Conservation (phyloP, 169 alveolate genomes). For the Plasmodium cynomolgi region DNA sequence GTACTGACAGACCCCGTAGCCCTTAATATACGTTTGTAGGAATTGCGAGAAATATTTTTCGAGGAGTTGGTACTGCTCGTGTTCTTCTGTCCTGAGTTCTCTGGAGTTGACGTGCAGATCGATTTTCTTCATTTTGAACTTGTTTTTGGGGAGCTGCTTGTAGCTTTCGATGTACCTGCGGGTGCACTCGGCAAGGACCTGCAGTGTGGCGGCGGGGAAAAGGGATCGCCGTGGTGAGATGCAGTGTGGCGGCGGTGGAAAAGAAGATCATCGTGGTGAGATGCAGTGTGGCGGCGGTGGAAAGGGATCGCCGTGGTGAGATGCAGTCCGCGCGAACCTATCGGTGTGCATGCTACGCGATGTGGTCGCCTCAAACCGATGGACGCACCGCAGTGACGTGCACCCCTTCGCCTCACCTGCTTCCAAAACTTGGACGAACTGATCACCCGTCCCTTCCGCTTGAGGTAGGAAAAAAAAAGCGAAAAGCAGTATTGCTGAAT, state of each 20-base stretch:
- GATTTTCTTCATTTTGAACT: slow-evolving; percentile 44
- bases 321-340: not conserved
- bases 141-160: slow-evolving; percentile 63
- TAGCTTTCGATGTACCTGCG: slow-evolving; percentile 58
- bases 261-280: not conserved
- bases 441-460: not conserved
- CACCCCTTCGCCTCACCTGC: slow-evolving; percentile 26
- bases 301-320: not conserved
- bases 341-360: not conserved
- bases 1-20: slow-evolving; percentile 83
- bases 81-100: slow-evolving; percentile 66
- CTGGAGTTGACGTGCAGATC: slow-evolving; percentile 3
- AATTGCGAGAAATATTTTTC: slow-evolving; percentile 76
- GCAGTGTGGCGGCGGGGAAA: not conserved
- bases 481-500: slow-evolving; percentile 64
- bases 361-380: not conserved
- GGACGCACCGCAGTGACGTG: not conserved
- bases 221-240: not conserved
- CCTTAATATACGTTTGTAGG: slow-evolving; percentile 76
- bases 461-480: slow-evolving; percentile 25
- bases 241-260: not conserved
- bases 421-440: slow-evolving; percentile 45
- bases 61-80: slow-evolving; percentile 73
- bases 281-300: not conserved
- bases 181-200: slow-evolving; percentile 66